Conservation (phyloP, 83 land plant species). For the Picea mariana region DNA sequence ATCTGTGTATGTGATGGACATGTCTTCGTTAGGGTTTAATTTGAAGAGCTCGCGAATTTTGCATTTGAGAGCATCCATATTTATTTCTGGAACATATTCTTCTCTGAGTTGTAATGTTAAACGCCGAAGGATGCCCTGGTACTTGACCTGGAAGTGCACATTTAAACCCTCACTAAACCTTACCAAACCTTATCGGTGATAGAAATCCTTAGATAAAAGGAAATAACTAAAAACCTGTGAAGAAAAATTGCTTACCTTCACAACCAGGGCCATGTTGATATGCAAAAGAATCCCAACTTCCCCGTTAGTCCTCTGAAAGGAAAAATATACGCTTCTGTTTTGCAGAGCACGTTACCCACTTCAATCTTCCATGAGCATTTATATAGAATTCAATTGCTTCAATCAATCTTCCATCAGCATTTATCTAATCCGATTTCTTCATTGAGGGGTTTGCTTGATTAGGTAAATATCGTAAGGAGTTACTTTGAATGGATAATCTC, state of each 20-base stretch:
- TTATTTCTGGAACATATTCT: slow-evolving; percentile 28
- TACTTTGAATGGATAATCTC: too few species aligned
- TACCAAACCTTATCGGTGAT: background rate
- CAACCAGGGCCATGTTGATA: background rate
- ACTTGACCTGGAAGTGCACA: slow-evolving; percentile 58
- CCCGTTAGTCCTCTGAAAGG: too few species aligned
- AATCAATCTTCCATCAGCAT: too few species aligned
- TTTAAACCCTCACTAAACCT: background rate
- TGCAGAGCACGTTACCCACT: too few species aligned
- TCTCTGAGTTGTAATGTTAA: slow-evolving; percentile 29
- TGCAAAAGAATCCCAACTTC: background rate
- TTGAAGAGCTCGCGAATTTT: slow-evolving; percentile 54
- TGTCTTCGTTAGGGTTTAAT: slow-evolving; percentile 38
- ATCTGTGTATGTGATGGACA: slow-evolving; percentile 26
- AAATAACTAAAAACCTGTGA: too few species aligned
- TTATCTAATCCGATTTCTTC: too few species aligned
- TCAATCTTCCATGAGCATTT: too few species aligned
- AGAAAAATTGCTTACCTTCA: background rate
- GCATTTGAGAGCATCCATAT: slow-evolving; percentile 42
- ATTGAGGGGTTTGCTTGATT: too few species aligned
- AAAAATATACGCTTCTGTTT: too few species aligned
- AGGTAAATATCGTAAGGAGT: too few species aligned
- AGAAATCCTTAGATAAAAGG: background rate
- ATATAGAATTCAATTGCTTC: too few species aligned
- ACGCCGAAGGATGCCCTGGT: slow-evolving; percentile 69